Evolutionary conservation across 2,329 filamentous ascomycete species (phyloP), one percentile per base, ranked within the genome.

Genomic region (Zymoseptoria ardabiliae): DNA sequence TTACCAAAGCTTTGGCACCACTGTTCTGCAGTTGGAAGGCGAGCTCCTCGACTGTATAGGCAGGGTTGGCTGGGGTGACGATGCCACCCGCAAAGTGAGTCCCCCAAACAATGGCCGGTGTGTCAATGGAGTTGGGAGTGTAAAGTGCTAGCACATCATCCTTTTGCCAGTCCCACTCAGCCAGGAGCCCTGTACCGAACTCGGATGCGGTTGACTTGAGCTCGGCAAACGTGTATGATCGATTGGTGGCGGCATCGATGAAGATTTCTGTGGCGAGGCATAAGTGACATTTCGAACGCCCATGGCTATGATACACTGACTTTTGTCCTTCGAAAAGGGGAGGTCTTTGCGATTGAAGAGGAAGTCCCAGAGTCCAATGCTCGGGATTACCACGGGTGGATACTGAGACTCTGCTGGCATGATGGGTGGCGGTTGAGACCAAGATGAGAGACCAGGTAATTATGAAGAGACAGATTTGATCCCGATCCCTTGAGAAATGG

Each of bases 41-140:
- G 45, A 97, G 81, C 74, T 97, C 92, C 13, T 90, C 84, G 13
- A 82, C 83, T 0, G 89, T 95, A 75, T 96, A 96, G 4, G 86
- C 84, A 22, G 91, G 91, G 70, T 96, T 96, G 2, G 90, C 91
- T 0, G 91, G 90, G 11, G 87, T 90, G 11, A 90, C 76, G 55
- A 89, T 78, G 22, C 88, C 91, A 50, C 91, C 91, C 0, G 90
- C 88, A 89, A 90, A 96, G 63, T 88, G 84, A 9, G 84, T 81
- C 22, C 91, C 92, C 78, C 89, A 90, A 72, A 84, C 89, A 54
- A 91, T 74, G 2, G 86, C 79, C 0, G 90, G 86, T 0, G 87
- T 90, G 73, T 96, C 92, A 70, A 96, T 87, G 73, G 82, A 85
- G 73, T 97, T 96, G 21, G 91, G 89, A 2, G 90, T 87, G 78